Evolutionary conservation across 2,329 filamentous ascomycete species (phyloP), one percentile per base, ranked within the genome.

Genomic region (Alternaria tenuissima): DNA sequence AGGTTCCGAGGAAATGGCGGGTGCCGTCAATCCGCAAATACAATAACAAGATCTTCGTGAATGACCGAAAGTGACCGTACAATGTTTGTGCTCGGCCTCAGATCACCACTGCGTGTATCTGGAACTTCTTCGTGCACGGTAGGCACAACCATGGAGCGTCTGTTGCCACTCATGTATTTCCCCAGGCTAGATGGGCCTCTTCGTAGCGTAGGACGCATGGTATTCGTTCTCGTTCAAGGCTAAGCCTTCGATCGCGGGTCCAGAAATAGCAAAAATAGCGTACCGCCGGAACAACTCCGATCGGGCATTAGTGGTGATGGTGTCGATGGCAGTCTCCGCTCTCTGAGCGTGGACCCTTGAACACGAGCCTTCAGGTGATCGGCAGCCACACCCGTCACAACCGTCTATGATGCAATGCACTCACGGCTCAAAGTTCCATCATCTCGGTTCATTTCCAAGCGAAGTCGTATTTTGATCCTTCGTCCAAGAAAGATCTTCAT

Each of bases 311-410:
- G 46, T 48, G 46, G 18, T 34, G 18, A 12, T 48, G 30, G 14
- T 48, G 46, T 16, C 11, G 18, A 16, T 48, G n/a, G 18, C 28
- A 20, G 28, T n/a, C 30, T 36, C 30, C 14, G 12, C 42, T 34
- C 4, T 34, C 34, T 24, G 30, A 48, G 46, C 46, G 30, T 36
- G 30, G 46, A 48, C 46, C 46, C 46, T 48, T 48, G 46, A 16
- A 22, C 18, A 16, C 46, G 46, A 36, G 46, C 46, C 18, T 24
- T 7, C 18, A 49, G 20, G 32, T 36, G 46, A 49, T 49, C 46
- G 32, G 46, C 46, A 49, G 46, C 46, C 46, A 49, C 46, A 49
- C 20, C 32, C 46, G 46, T 18, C 32, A 49, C 46, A 49, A 24
- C 46, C 46, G 30, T 49, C 46, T 34, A 49, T 49, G 32, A 49